These are phyloP conservation scores for Chlorencoelia australis DNA, from an alignment of 2,329 filamentous ascomycete species.

Conservation along the genomic window DNA sequence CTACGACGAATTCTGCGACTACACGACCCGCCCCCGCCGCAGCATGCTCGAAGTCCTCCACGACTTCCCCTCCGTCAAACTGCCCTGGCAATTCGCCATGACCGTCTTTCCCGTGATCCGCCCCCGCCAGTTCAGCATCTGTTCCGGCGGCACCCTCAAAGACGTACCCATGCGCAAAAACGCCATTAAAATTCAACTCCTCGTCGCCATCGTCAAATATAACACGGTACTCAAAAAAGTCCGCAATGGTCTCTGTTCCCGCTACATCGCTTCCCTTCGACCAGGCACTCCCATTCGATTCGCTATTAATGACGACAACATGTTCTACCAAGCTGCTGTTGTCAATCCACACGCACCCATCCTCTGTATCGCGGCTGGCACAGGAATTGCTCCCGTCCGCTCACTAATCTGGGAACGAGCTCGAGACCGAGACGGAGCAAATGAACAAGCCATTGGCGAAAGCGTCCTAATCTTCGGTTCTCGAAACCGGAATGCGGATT, in stretches of 20 bases:
- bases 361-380: constrained; percentile 74
- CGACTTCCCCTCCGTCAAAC: constrained; percentile 75
- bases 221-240: constrained; percentile 76
- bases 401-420: constrained; percentile 69
- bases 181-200: constrained; percentile 52
- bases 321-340: constrained; percentile 35
- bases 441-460: constrained; percentile 24
- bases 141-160: constrained; percentile 49
- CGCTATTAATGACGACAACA: constrained; percentile 39
- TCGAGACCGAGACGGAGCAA: not conserved
- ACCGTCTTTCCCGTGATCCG: constrained; percentile 72
- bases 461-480: constrained; percentile 72
- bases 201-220: constrained; percentile 86
- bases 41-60: constrained; percentile 88
- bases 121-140: constrained; percentile 90
- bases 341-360: constrained; percentile 39
- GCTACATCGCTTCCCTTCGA: constrained; percentile 65
- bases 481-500: constrained; percentile 65
- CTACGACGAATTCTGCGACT: constrained; percentile 90
- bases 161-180: constrained; percentile 10
- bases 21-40: constrained; percentile 79
- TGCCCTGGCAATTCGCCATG: constrained; percentile 64
- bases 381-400: constrained; percentile 76
- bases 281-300: constrained; percentile 29
- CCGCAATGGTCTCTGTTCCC: constrained; percentile 79